Evolutionary conservation across 306 rosid species (phyloP).

Genomic region (Senna tora): DNA sequence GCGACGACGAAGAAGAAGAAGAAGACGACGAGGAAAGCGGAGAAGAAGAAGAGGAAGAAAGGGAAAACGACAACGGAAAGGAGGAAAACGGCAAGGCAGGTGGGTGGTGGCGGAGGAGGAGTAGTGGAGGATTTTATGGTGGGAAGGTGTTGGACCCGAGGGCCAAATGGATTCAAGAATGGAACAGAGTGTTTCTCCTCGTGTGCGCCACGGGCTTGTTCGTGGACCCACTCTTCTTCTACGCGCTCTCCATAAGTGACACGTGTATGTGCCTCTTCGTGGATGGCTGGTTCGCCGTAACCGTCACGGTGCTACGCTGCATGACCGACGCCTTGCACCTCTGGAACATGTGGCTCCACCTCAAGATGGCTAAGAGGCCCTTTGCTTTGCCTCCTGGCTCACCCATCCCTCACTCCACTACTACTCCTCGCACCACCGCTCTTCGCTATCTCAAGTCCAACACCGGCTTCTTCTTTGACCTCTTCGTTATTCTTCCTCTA

Average conservation of each 20-base stretch:
- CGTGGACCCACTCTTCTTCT: conserved; percentile 90
- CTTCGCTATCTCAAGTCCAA: conserved; percentile 58
- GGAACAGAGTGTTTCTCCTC: conserved; percentile 80
- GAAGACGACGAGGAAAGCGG: conserved; percentile 5
- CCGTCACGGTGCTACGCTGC: conserved; percentile 93
- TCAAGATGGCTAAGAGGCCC: conserved; percentile 59
- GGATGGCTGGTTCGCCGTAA: conserved; percentile 88
- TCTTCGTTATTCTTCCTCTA: conserved; percentile 83
- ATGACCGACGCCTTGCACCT: conserved; percentile 89
- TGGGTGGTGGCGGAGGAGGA: neutral
- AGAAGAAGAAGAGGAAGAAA: conserved; percentile 15
- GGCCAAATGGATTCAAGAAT: conserved; percentile 75
- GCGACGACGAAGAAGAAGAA: neutral
- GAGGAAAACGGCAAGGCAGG: neutral
- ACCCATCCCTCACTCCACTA: conserved; percentile 29
- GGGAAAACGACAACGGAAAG: neutral
- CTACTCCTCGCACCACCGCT: conserved; percentile 46
- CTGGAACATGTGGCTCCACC: conserved; percentile 90
- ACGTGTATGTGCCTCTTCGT: conserved; percentile 80
- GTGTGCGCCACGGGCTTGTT: conserved; percentile 73
- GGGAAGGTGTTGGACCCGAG: conserved; percentile 55
- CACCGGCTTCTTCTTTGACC: conserved; percentile 69
- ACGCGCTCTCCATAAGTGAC: conserved; percentile 76
- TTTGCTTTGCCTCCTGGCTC: conserved; percentile 14
- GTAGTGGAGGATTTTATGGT: conserved; percentile 7